Base-by-base conservation (phyloP, 2,329 filamentous ascomycete species). In the Furcasterigmium furcatum region DNA sequence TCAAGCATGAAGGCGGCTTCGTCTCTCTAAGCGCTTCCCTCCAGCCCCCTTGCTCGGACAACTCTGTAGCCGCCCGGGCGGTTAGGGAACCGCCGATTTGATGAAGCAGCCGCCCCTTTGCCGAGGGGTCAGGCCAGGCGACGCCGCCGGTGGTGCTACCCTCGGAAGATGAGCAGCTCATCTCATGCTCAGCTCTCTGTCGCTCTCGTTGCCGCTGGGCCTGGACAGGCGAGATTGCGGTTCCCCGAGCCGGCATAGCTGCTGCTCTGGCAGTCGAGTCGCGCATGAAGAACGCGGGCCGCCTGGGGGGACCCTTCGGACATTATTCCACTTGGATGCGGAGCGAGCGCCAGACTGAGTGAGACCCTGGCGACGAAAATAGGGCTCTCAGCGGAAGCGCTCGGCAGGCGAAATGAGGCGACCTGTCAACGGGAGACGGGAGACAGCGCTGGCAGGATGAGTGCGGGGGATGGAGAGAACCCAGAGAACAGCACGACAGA, bases 61-160 rank as follows among this genome's bases (percentile, higher is more conserved):
- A 32, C 9, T 7, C 34, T 48, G 38, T 50, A 46, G 46, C 46
- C 48, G 48, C 50, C 45, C 47, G 47, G 48, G 50, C 50, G 50
- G 48, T 52, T 50, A 52, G 22, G 24, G 36, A 13, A 34, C 27
- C 40, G 40, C 34, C 34, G 34, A 14, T 36, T 16, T 36, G 34
- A 19, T 36, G 34, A 36, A 36, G 34, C 34, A 36, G 34, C n/a
- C 34, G 34, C 34, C 34, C n/a, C 16, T 36, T 36, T 7, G 8
- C 30, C 13, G 25, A 29, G n/a, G 14, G 34, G 16, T 19, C n/a
- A 36, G 34, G 34, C 34, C n/a, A 36, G 34, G 18, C 18, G 34
- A 19, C 9, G n/a, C 18, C 9, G 18, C 9, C 34, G 34, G 34
- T 36, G 34, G 34, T 36, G 16, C 34, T 36, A 36, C 34, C n/a